Conservation (phyloP, 2,329 filamentous ascomycete species). For the Fusarium oligoseptatum region DNA sequence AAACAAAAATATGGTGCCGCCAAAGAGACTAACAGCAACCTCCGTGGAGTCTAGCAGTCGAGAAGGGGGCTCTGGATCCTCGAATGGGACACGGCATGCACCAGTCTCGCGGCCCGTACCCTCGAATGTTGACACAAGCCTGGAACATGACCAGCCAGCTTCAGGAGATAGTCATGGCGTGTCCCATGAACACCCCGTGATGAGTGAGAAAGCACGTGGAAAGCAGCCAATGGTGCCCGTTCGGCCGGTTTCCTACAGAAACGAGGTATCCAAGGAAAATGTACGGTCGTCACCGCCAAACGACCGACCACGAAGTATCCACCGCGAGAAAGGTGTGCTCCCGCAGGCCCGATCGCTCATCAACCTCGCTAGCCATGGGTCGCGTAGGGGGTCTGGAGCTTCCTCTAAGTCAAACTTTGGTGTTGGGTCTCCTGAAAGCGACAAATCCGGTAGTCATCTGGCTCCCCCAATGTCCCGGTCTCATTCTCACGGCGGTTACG, state of each 20-base stretch:
- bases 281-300: constrained; percentile 8
- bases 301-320: constrained; percentile 23
- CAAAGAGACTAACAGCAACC: constrained; percentile 53
- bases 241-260: constrained; percentile 31
- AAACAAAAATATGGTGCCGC: constrained; percentile 61
- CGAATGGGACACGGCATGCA: constrained; percentile 41
- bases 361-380: constrained; percentile 38
- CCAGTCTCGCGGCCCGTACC: constrained; percentile 42
- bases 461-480: constrained; percentile 50
- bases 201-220: constrained; percentile 63
- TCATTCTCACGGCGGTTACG: constrained; percentile 49
- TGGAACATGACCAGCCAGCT: constrained; percentile 13
- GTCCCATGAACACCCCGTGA: constrained; percentile 17
- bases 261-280: constrained; percentile 22
- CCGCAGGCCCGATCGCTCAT: constrained; percentile 44
- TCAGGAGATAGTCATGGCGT: constrained; percentile 18
- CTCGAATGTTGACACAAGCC: constrained; percentile 46
- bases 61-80: constrained; percentile 45
- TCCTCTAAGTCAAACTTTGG: constrained; percentile 42
- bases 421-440: constrained; percentile 41
- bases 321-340: constrained; percentile 30
- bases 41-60: constrained; percentile 51
- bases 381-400: constrained; percentile 37
- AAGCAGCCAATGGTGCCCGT: constrained; percentile 57
- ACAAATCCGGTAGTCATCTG: constrained; percentile 24